A percentile compares a stretch with the other conserved stretches of the same genome.
phyloP scores from a whole-genome alignment of 768 basidiomycete genomes.

The Hygrocybe coccinea region DNA sequence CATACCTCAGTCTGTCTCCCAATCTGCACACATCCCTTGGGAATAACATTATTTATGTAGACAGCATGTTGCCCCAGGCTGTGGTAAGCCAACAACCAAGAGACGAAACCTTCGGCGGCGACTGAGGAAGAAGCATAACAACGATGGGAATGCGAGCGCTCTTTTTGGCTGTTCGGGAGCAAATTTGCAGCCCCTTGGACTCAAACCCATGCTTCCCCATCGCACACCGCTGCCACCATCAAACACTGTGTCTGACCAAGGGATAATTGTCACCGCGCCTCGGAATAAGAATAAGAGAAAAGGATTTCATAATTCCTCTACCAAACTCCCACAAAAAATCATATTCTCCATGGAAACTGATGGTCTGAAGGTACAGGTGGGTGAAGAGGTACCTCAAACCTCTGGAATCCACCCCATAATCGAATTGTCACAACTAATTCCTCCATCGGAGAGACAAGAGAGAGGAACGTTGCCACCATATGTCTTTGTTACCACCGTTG shows the following conservation, averaged over 20 bases:
- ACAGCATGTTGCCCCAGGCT: slow-evolving; percentile 49
- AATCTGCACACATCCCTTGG: background rate
- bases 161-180: background rate
- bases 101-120: slow-evolving; percentile 55
- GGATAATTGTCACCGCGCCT: slow-evolving; percentile 48
- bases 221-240: background rate
- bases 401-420: background rate
- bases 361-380: slow-evolving; percentile 8
- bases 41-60: background rate
- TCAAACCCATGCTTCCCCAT: background rate
- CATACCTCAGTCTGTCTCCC: background rate
- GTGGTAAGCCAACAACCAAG: slow-evolving; percentile 54
- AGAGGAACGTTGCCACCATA: slow-evolving; percentile 50
- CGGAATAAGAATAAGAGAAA: slow-evolving; percentile 74
- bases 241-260: slow-evolving; percentile 2
- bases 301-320: slow-evolving; percentile 54
- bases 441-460: slow-evolving; percentile 59
- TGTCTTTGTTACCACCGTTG: slow-evolving; percentile 67
- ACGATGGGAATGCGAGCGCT: background rate
- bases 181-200: background rate
- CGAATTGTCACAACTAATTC: slow-evolving; percentile 33
- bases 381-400: background rate
- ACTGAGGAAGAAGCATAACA: slow-evolving; percentile 34
- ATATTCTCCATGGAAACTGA: slow-evolving; percentile 34
- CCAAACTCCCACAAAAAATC: slow-evolving; percentile 45